Conservation (phyloP, 257 asterid genomes). For the Knoxia roxburghii region DNA sequence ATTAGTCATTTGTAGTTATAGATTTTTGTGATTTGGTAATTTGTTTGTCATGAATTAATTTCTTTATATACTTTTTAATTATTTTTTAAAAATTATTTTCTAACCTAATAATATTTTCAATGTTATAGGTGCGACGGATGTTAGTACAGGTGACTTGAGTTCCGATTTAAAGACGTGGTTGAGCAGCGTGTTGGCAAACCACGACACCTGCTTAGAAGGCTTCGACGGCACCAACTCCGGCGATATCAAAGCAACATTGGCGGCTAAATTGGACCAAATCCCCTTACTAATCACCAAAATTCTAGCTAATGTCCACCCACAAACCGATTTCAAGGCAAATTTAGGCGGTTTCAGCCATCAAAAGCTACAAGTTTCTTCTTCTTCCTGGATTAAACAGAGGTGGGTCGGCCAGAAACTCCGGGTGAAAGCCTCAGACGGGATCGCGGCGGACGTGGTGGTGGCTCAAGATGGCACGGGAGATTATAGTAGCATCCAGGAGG, state of each 20-base stretch:
- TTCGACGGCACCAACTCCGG: slow-evolving; percentile 37
- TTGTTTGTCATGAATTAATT: too few species aligned
- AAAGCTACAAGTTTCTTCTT: background rate
- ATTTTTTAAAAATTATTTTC: too few species aligned
- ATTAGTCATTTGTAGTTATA: background rate
- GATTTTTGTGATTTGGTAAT: too few species aligned
- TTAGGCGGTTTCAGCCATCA: background rate
- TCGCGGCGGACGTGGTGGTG: slow-evolving; percentile 38
- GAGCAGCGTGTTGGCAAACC: slow-evolving; percentile 45
- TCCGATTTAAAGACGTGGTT: slow-evolving; percentile 54
- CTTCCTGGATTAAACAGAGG: background rate
- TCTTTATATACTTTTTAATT: too few species aligned
- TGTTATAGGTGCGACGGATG: slow-evolving; percentile 34
- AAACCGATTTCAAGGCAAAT: background rate
- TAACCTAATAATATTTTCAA: background rate
- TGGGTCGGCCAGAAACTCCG: background rate
- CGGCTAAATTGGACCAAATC: slow-evolving; percentile 25
- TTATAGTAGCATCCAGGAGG: slow-evolving; percentile 37
- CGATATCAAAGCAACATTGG: slow-evolving; percentile 16
- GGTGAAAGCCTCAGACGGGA: background rate
- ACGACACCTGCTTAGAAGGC: slow-evolving; percentile 57
- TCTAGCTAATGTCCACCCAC: slow-evolving; percentile 27
- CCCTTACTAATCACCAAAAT: slow-evolving; percentile 25
- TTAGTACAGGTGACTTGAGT: slow-evolving; percentile 38
- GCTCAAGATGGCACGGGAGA: slow-evolving; percentile 50